These are phyloP conservation scores for Tricholoma bakamatsutake DNA, from an alignment of 768 basidiomycete genomes.

Conservation along the genomic window DNA sequence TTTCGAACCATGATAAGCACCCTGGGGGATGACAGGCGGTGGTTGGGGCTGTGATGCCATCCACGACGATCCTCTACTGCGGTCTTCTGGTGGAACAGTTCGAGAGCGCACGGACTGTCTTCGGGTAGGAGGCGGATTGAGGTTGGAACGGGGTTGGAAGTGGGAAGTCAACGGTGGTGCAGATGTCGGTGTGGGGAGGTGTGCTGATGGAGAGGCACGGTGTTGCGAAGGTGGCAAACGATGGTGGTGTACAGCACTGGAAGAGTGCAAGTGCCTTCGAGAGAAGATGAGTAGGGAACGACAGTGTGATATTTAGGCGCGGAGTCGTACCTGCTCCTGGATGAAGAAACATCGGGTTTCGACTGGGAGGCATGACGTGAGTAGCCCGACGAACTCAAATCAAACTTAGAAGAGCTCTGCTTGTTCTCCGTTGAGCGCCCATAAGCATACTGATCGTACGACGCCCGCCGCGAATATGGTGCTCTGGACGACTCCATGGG, in stretches of 20 bases:
- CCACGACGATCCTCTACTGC: background rate
- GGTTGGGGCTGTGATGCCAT: background rate
- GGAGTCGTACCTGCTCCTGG: background rate
- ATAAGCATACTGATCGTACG: conserved; percentile 6
- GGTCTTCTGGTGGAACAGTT: background rate
- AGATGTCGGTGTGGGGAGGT: background rate
- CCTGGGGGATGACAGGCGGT: background rate
- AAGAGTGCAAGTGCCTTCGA: background rate
- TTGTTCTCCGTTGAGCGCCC: conserved; percentile 5
- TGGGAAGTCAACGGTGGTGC: background rate
- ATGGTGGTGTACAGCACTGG: background rate
- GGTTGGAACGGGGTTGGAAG: background rate
- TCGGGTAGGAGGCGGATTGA: background rate
- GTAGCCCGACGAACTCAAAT: background rate
- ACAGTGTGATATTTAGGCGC: background rate
- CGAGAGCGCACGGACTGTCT: background rate
- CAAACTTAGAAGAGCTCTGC: background rate
- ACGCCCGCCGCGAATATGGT: conserved; percentile 4
- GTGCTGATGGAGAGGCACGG: background rate
- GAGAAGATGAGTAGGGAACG: background rate
- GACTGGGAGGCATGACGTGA: background rate
- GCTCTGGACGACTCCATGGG: background rate
- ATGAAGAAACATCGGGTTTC: background rate
- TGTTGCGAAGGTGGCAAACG: background rate
- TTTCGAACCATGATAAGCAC: background rate